Evolutionary conservation across 2,329 filamentous ascomycete genomes (phyloP), one percentile per base, ranked within the genome.

Genomic region (Ilyonectria robusta): DNA sequence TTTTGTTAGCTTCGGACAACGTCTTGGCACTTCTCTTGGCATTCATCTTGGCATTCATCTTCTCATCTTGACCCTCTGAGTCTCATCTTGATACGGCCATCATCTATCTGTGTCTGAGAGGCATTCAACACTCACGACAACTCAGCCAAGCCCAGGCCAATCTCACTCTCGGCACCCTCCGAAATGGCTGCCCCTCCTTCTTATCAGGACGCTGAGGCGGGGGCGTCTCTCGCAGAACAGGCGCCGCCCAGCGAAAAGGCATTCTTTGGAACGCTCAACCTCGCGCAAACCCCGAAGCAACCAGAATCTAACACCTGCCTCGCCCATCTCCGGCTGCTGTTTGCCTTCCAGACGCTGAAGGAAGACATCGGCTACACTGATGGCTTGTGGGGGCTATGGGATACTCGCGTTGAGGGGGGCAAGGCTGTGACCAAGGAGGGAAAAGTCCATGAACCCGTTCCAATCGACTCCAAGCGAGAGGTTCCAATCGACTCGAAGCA

Each of bases 261-360:
- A 1, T 47, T 66, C 1, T 73, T 75, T 31, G 55, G 62, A 37
- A 48, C 70, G n/a, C 66, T 75, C 6, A 44, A 68, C 11, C 64
- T 75, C 31, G 37, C 55, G 8, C n/a, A 51, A 1, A 17, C 47
- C 11, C 57, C 69, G n/a, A 56, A 64, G 1, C 62, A 72, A 7
- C 66, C 70, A 6, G 65, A 72, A 6, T 48, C 69, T 8, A 66
- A 71, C 19, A 68, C 66, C 10, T 76, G 74, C 3, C 66, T 76
- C 1, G 74, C 67, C 1, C 92, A 94, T 75, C 84, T 94, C 21
- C 92, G 92, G 75, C 82, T 94, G 1, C 84, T 94, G 0, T 86
- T 88, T 53, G 86, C 87, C 6, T 87, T 94, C 63, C 85, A 91
- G 63, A 84, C 84, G 50, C 78, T 94, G 35, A 89, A 88, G 53